Base-by-base conservation (phyloP, 2,329 filamentous ascomycete species). In the Calonectria pseudoturangicola region DNA sequence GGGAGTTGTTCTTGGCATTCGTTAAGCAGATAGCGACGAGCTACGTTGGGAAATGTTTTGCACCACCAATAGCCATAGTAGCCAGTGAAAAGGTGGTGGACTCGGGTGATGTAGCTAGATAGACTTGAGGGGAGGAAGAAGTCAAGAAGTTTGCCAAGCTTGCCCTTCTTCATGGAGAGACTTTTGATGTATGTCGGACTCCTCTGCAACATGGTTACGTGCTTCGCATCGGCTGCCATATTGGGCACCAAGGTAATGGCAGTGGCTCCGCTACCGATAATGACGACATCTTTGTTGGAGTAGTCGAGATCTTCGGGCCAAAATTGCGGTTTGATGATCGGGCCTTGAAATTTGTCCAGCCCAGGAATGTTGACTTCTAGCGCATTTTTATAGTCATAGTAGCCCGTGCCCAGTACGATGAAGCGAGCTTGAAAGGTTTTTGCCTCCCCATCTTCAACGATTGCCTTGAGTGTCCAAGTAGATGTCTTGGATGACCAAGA, bases 121-220 rank as follows among this genome's bases (percentile, higher is more conserved):
- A 60, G 9, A 15, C 15, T 27, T 3, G 36, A 27, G 13, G 54
- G 54, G 6, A 60, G 36, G 13, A 41, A 9, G 21, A 4, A 9
- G 3, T 60, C 33, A 3, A 36, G 15, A 8, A 39, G 18, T 21
- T 60, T 60, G 4, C n/a, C 33, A 16, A 60, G 2, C 1, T 21
- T 10, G 33, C 30, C 54, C 13, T 36, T 41, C 2, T 41, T 2
- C 58, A 63, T 63, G 9, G 39, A 27, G n/a, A 54, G 36, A 30
- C 27, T 25, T 12, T 13, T 25, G 48, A 93, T 86, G 79, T 92
- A 93, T 2, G 85, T 86, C 0, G 93, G 93, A 56, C 89, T 92
- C 25, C 93, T 88, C 81, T 94, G 93, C 2, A 94, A 85, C 90
- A 94, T 93, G 2, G 92, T 93, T 48, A 93, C 90, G 12, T 88